phyloP scores from a whole-genome alignment of 352 stramenopile species.

The Phytophthora nicotianae region DNA sequence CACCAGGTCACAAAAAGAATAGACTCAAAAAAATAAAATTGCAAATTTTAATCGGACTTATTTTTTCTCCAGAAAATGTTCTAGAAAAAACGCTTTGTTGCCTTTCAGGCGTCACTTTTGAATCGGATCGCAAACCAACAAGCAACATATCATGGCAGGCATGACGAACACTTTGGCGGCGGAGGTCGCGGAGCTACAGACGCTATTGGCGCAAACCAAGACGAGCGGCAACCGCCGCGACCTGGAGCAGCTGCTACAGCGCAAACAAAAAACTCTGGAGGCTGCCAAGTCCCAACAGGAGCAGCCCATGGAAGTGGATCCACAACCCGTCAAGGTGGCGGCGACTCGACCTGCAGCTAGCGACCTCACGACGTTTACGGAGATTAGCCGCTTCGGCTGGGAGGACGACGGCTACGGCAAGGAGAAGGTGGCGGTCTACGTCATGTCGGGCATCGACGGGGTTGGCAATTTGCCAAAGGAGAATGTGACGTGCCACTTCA shows the following conservation, averaged over 20 bases:
- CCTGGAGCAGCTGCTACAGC: slow-evolving; percentile 56
- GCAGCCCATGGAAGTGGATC: slow-evolving; percentile 31
- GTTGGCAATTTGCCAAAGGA: slow-evolving; percentile 77
- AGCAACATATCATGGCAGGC: slow-evolving; percentile 27
- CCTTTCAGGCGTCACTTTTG: slow-evolving; percentile 11
- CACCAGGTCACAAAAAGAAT: slow-evolving; percentile 3
- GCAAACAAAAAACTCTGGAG: slow-evolving; percentile 63
- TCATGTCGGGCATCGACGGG: slow-evolving; percentile 85
- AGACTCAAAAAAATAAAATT: slow-evolving; percentile 1
- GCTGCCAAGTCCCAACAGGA: slow-evolving; percentile 26
- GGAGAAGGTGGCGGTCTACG: slow-evolving; percentile 79
- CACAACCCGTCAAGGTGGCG: slow-evolving; percentile 28
- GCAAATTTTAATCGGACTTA: slow-evolving; percentile 9
- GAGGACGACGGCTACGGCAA: slow-evolving; percentile 91
- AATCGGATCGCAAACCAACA: slow-evolving; percentile 12
- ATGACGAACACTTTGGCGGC: slow-evolving; percentile 32
- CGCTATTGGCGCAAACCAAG: slow-evolving; percentile 59
- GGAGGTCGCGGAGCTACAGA: slow-evolving; percentile 74
- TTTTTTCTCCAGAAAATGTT: slow-evolving; percentile 7
- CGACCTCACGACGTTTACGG: slow-evolving; percentile 73
- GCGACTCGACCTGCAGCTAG: slow-evolving; percentile 11
- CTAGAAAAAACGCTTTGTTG: slow-evolving; percentile 9
- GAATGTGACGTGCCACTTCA: slow-evolving; percentile 78
- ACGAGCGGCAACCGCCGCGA: slow-evolving; percentile 66
- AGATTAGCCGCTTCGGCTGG: slow-evolving; percentile 88